Evolutionary conservation across 1,139 yeast genomes (phyloP).

Genomic region (Blastobotrys aristatus): DNA sequence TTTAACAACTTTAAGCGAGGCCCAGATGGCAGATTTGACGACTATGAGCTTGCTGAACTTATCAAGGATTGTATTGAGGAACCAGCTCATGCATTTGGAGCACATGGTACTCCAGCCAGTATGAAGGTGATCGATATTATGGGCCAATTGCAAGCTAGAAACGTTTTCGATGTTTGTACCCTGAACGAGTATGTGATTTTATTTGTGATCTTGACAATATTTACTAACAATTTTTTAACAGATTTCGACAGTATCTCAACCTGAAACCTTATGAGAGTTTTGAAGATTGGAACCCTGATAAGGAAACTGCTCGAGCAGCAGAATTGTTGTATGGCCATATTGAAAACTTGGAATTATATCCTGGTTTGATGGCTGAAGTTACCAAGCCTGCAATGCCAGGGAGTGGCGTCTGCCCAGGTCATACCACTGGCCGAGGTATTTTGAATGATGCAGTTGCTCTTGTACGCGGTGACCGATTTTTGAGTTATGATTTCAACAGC

Average conservation of each 20-base stretch:
- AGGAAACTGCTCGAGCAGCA: constrained; percentile 12
- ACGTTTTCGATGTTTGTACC: constrained; percentile 12
- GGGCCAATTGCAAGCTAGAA: constrained; percentile 11
- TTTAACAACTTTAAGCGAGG: constrained; percentile 11
- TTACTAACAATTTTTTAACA: not conserved
- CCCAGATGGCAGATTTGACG: constrained; percentile 8
- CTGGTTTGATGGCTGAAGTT: constrained; percentile 13
- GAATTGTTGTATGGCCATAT: constrained; percentile 13
- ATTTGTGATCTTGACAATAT: not conserved
- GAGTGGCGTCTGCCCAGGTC: constrained; percentile 14
- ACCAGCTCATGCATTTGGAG: constrained; percentile 13
- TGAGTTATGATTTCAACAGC: constrained; percentile 12
- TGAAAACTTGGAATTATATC: constrained; percentile 12
- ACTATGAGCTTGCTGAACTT: constrained; percentile 9
- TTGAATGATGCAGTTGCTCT: constrained; percentile 13
- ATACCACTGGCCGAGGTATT: constrained; percentile 13
- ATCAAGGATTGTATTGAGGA: constrained; percentile 13
- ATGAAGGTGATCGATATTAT: constrained; percentile 10
- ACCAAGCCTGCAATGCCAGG: constrained; percentile 13
- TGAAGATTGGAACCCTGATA: constrained; percentile 12
- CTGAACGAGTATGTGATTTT: constrained; percentile 5
- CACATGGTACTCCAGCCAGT: constrained; percentile 11
- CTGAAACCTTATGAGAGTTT: constrained; percentile 11
- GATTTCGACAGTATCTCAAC: constrained; percentile 11
- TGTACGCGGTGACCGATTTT: constrained; percentile 10